Conservation (phyloP, 768 basidiomycete species). For the Psilocybe cyanescens region DNA sequence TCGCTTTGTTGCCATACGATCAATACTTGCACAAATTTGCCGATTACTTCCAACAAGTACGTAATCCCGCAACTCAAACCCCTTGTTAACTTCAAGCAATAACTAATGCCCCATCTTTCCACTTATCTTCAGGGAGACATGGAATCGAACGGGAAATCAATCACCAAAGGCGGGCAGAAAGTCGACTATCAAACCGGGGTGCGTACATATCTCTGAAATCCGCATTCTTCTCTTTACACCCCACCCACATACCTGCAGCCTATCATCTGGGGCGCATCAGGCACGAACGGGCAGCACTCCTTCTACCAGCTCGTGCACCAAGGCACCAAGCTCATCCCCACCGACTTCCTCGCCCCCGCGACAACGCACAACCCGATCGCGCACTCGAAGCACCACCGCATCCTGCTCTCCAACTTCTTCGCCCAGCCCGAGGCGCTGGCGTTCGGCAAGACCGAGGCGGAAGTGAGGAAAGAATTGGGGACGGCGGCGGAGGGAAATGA, state of each 20-base stretch:
- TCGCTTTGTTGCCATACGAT: conserved; percentile 95
- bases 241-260: conserved; percentile 52
- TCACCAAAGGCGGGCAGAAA: conserved; percentile 91
- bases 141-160: conserved; percentile 98
- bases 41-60: conserved; percentile 97
- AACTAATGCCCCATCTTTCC: neutral
- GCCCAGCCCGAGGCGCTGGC: conserved; percentile 98
- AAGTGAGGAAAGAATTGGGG: conserved; percentile 74
- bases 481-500: conserved; percentile 74
- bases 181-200: conserved; percentile 98
- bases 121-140: conserved; percentile 75
- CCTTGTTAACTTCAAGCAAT: too few species aligned
- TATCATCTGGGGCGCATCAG: conserved; percentile 98
- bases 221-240: neutral
- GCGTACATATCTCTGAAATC: conserved; percentile 29
- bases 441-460: conserved; percentile 94
- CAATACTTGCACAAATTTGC: conserved; percentile 99
- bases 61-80: neutral
- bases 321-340: conserved; percentile 89
- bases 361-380: conserved; percentile 90
- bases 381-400: conserved; percentile 92
- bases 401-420: conserved; percentile 97
- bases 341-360: conserved; percentile 91
- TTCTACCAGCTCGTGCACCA: conserved; percentile 99
- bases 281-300: conserved; percentile 99